phyloP scores from a whole-genome alignment of 2,329 filamentous ascomycete species.

The Verticillium nubilum region DNA sequence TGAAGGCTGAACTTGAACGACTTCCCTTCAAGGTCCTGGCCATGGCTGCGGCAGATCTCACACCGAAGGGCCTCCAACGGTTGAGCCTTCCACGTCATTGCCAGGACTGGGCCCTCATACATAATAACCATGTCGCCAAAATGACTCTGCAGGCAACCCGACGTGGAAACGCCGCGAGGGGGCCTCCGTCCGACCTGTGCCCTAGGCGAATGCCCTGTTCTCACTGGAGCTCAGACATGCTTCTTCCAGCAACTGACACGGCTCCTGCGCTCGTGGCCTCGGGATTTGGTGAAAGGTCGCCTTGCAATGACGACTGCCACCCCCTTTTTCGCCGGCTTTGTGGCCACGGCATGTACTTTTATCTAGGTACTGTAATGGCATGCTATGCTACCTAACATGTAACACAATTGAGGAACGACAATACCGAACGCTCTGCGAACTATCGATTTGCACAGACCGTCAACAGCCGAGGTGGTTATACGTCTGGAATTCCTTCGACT shows the following conservation, averaged over 20 bases:
- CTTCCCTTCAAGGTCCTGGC: neutral
- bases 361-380: slow-evolving; percentile 57
- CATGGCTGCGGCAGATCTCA: neutral
- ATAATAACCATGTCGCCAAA: slow-evolving; percentile 3
- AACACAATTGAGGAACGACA: slow-evolving; percentile 25
- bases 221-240: neutral
- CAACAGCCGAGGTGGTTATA: slow-evolving; percentile 47
- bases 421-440: slow-evolving; percentile 38
- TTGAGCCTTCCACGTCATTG: slow-evolving; percentile 4
- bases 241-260: neutral
- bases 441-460: slow-evolving; percentile 48
- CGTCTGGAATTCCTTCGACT: slow-evolving; percentile 39
- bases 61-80: neutral
- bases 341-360: slow-evolving; percentile 57
- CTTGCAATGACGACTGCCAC: slow-evolving; percentile 53
- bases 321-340: slow-evolving; percentile 55
- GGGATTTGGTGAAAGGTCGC: slow-evolving; percentile 55
- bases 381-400: slow-evolving; percentile 61
- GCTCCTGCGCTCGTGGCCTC: slow-evolving; percentile 46
- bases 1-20: neutral
- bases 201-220: neutral
- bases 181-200: slow-evolving; percentile 3
- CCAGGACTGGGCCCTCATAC: slow-evolving; percentile 1
- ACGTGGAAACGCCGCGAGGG: neutral
- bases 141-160: neutral